These are phyloP conservation scores for Cicer yamashitae DNA, from an alignment of 306 rosid species.

Conservation along the genomic window DNA sequence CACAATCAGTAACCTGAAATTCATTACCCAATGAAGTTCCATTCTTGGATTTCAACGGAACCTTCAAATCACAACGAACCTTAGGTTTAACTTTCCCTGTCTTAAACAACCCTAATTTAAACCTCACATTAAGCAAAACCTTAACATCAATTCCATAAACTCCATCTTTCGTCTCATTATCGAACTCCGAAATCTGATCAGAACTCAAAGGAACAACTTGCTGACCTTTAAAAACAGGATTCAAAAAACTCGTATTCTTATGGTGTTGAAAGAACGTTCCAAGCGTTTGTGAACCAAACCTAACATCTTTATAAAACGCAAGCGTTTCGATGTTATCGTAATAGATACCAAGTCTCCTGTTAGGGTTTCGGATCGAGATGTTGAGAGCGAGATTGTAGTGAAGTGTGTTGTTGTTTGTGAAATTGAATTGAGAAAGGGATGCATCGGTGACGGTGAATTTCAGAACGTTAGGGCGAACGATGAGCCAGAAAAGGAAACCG, in stretches of 20 bases:
- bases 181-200: not conserved
- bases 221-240: slow-evolving; percentile 43
- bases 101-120: slow-evolving; percentile 52
- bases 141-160: slow-evolving; percentile 50
- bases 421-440: slow-evolving; percentile 56
- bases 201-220: not conserved
- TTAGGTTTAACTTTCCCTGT: slow-evolving; percentile 52
- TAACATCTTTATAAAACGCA: slow-evolving; percentile 52
- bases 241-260: slow-evolving; percentile 48
- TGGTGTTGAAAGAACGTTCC: slow-evolving; percentile 53
- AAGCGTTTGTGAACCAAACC: slow-evolving; percentile 35
- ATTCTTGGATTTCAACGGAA: slow-evolving; percentile 49
- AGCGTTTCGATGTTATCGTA: slow-evolving; percentile 58
- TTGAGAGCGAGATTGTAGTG: slow-evolving; percentile 56
- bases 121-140: slow-evolving; percentile 49
- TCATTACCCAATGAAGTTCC: not conserved
- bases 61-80: slow-evolving; percentile 51
- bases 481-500: slow-evolving; percentile 54
- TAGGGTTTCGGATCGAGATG: slow-evolving; percentile 66
- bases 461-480: slow-evolving; percentile 60
- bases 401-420: slow-evolving; percentile 47
- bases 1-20: slow-evolving; percentile 50
- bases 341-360: slow-evolving; percentile 57
- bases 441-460: slow-evolving; percentile 60
- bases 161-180: slow-evolving; percentile 45